Conservation (phyloP, 2,329 filamentous ascomycete genomes). For the Fonsecaea erecta region DNA sequence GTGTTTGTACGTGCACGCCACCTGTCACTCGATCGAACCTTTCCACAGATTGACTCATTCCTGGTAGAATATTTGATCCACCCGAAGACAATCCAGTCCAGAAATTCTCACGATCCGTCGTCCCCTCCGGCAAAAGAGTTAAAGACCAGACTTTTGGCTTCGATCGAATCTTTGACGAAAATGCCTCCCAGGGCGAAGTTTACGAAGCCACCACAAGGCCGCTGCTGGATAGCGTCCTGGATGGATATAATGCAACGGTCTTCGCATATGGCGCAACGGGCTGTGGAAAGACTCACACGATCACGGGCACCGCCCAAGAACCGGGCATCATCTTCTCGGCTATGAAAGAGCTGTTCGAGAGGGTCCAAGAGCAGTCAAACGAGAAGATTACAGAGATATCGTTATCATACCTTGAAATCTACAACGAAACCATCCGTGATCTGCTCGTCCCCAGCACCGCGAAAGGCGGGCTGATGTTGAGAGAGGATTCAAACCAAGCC, state of each 20-base stretch:
- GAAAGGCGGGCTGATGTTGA: slow-evolving; percentile 84
- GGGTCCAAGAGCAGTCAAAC: slow-evolving; percentile 81
- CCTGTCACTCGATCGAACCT: background rate
- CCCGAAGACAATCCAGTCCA: slow-evolving; percentile 93
- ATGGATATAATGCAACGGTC: slow-evolving; percentile 98
- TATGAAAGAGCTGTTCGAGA: slow-evolving; percentile 98
- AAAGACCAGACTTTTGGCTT: slow-evolving; percentile 99
- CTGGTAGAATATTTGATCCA: slow-evolving; percentile 84
- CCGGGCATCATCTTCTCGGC: slow-evolving; percentile 98
- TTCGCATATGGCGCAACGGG: slow-evolving; percentile 98
- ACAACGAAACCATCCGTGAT: slow-evolving; percentile 98
- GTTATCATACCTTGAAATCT: slow-evolving; percentile 95
- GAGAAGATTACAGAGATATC: slow-evolving; percentile 91
- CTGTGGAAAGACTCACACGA: slow-evolving; percentile 98
- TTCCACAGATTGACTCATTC: background rate
- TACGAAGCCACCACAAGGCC: slow-evolving; percentile 90
- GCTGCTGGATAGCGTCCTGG: slow-evolving; percentile 91
- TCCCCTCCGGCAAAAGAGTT: slow-evolving; percentile 83
- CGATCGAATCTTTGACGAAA: slow-evolving; percentile 95
- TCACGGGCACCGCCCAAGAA: slow-evolving; percentile 86
- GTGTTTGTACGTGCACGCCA: slow-evolving; percentile 74
- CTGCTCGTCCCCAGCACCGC: slow-evolving; percentile 82
- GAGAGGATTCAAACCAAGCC: slow-evolving; percentile 90
- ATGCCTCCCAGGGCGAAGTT: slow-evolving; percentile 86
- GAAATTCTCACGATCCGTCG: slow-evolving; percentile 79